A percentile compares a stretch with the other conserved stretches of the same genome.
Conservation (phyloP, 2,329 filamentous ascomycete genomes). For the Ophiostoma ulmi region DNA sequence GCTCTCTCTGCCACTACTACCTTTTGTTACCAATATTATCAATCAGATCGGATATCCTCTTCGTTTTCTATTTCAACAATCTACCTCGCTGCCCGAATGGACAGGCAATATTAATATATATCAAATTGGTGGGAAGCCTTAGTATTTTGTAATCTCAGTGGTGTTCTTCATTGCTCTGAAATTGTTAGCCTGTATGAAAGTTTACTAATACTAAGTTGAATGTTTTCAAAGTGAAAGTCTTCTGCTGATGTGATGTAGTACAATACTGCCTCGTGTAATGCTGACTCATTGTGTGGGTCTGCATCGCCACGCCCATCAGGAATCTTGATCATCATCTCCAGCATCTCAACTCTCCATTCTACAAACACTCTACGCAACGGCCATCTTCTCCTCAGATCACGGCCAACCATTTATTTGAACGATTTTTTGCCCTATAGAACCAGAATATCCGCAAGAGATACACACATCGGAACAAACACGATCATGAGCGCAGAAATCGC, state of each 20-base stretch:
- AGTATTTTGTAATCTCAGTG: too few species aligned
- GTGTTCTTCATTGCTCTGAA: too few species aligned
- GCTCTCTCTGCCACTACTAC: background rate
- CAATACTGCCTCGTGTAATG: background rate
- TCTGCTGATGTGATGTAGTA: too few species aligned
- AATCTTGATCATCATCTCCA: background rate
- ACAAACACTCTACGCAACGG: background rate
- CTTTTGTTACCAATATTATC: background rate
- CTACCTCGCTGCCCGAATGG: background rate
- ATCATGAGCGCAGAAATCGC: conserved; percentile 36
- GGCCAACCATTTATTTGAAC: too few species aligned
- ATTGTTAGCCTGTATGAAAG: too few species aligned
- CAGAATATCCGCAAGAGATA: background rate
- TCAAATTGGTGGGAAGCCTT: background rate
- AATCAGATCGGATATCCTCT: background rate
- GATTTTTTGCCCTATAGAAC: background rate
- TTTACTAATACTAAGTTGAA: too few species aligned
- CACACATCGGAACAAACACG: conserved; percentile 3
- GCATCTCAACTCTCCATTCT: background rate
- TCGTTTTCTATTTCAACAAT: conserved; percentile 1
- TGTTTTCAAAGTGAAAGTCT: too few species aligned
- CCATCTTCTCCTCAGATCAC: background rate
- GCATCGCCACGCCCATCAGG: background rate
- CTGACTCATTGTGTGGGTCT: background rate
- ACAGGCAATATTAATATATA: background rate